phyloP scores from a whole-genome alignment of 176 grass and related monocot species.

The Lolium perenne region DNA sequence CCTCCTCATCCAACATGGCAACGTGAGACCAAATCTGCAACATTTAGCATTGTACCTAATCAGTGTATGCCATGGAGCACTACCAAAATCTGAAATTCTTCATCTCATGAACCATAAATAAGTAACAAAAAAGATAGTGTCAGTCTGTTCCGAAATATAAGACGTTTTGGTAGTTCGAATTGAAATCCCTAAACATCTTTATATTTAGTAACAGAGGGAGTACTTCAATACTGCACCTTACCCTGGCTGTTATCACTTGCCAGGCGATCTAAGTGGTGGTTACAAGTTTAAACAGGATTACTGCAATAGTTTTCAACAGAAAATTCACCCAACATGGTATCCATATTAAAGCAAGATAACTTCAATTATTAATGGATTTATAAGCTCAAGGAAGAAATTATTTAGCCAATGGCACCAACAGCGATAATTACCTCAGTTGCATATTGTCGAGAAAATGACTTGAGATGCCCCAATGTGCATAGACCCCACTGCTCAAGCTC shows the following conservation, averaged over 20 bases:
- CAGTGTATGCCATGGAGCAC: constrained; percentile 17
- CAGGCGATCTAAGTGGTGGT: neutral
- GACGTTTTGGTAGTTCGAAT: too few species aligned
- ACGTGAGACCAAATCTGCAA: constrained; percentile 92
- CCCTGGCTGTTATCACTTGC: neutral
- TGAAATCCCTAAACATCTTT: too few species aligned
- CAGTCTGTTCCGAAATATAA: too few species aligned
- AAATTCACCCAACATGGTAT: constrained; percentile 19
- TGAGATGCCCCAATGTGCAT: constrained; percentile 86
- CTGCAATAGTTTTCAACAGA: neutral
- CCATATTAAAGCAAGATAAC: constrained; percentile 13
- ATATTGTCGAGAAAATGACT: constrained; percentile 96
- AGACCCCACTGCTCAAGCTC: constrained; percentile 98
- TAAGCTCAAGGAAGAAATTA: constrained; percentile 21
- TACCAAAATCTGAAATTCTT: neutral
- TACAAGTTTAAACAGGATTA: neutral
- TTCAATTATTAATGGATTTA: neutral
- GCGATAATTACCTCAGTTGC: constrained; percentile 74
- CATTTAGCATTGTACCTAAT: neutral
- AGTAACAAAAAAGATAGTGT: neutral
- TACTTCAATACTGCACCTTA: neutral
- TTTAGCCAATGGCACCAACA: neutral
- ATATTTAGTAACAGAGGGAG: too few species aligned
- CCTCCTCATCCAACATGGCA: constrained; percentile 64
- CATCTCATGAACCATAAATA: neutral